Conservation (phyloP, 2,329 filamentous ascomycete genomes). For the Aspergillus novoparasiticus region DNA sequence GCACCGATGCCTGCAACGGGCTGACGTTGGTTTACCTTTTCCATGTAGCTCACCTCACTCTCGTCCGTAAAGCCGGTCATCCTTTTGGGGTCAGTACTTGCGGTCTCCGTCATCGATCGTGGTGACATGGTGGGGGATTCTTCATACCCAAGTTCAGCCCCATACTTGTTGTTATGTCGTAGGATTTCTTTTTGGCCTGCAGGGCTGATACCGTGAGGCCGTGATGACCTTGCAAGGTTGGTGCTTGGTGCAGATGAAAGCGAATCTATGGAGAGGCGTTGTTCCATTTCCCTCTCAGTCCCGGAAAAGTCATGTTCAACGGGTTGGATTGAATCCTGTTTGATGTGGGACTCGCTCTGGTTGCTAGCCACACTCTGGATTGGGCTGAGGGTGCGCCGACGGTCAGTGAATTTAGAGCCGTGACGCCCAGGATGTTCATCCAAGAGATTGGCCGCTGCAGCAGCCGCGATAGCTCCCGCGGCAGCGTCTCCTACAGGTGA, state of each 20-base stretch:
- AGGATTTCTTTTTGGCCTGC: slow-evolving; percentile 55
- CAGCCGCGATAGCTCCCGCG: slow-evolving; percentile 42
- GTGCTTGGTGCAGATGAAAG: slow-evolving; percentile 61
- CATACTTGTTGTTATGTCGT: slow-evolving; percentile 41
- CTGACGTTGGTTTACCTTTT: slow-evolving; percentile 65
- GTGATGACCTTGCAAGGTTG: slow-evolving; percentile 57
- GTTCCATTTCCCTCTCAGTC: slow-evolving; percentile 59
- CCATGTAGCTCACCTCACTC: slow-evolving; percentile 59
- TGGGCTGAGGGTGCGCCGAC: slow-evolving; percentile 76
- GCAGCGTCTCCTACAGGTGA: slow-evolving; percentile 36
- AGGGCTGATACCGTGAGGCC: slow-evolving; percentile 56
- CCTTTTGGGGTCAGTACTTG: slow-evolving; percentile 54
- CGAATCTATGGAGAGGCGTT: slow-evolving; percentile 59
- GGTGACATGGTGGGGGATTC: slow-evolving; percentile 31
- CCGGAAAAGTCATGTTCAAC: slow-evolving; percentile 59
- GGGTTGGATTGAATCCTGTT: slow-evolving; percentile 58
- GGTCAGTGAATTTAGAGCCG: slow-evolving; percentile 56
- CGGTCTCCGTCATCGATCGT: slow-evolving; percentile 43
- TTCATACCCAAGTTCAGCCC: slow-evolving; percentile 43
- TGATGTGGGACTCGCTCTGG: slow-evolving; percentile 67
- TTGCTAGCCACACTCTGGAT: slow-evolving; percentile 92
- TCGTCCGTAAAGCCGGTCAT: slow-evolving; percentile 58
- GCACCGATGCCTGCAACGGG: slow-evolving; percentile 70
- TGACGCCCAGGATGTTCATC: slow-evolving; percentile 52
- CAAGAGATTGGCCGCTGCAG: slow-evolving; percentile 41